Conservation (phyloP, 1,139 yeast species). For the Taphrina confusa region DNA sequence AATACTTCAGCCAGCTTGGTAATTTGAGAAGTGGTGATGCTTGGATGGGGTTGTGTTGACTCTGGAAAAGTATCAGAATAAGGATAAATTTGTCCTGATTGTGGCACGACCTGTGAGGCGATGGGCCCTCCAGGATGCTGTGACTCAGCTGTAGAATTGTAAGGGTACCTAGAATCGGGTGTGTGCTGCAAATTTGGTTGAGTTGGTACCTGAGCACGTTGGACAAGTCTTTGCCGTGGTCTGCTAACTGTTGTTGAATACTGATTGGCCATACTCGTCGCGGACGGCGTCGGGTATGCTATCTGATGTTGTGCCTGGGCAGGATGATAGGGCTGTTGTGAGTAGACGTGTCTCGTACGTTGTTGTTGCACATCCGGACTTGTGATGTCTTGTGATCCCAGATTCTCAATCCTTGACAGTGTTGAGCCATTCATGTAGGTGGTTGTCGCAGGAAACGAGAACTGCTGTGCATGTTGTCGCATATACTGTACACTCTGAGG, state of each 20-base stretch:
- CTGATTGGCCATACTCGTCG: constrained; percentile 1
- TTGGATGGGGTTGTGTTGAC: no score
- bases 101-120: no score
- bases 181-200: background rate
- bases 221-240: background rate
- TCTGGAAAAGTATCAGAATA: no score
- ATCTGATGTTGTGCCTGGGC: background rate
- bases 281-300: background rate
- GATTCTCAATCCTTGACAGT: no score
- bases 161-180: no score
- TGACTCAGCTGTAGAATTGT: no score
- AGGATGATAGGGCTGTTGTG: background rate
- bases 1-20: constrained; percentile 19
- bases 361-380: background rate
- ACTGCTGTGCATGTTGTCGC: constrained; percentile 3
- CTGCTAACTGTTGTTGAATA: background rate
- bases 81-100: no score
- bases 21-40: background rate
- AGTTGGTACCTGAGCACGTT: background rate
- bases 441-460: no score
- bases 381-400: no score
- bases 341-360: background rate
- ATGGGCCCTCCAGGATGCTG: no score
- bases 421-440: no score
- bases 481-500: no score